These are phyloP conservation scores for Meira nashicola DNA, from an alignment of 1,284 basidiomycete genomes.

Conservation along the genomic window DNA sequence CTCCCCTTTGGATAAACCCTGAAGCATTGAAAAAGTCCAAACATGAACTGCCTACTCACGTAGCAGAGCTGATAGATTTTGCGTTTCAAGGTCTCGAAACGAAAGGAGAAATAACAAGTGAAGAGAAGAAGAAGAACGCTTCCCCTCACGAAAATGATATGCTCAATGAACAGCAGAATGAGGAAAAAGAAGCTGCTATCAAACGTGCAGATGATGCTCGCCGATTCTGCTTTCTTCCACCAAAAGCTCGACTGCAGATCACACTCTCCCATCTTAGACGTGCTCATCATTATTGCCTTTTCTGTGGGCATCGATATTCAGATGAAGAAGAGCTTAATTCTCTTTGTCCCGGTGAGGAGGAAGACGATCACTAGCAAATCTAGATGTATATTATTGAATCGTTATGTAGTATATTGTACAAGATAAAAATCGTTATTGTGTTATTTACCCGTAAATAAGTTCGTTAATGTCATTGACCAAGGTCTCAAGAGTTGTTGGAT, in stretches of 20 bases:
- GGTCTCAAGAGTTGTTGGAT: neutral
- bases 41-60: conserved; percentile 8
- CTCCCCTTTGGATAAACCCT: conserved; percentile 18
- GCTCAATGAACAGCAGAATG: neutral
- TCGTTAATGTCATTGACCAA: neutral
- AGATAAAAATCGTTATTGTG: too few relatives aligned
- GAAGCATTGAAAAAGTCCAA: neutral
- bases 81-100: conserved; percentile 5
- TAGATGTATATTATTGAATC: neutral
- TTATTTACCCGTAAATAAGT: neutral
- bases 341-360: conserved; percentile 18
- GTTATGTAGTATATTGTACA: too few relatives aligned
- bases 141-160: conserved; percentile 6
- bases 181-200: neutral
- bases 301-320: conserved; percentile 16
- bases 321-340: conserved; percentile 12
- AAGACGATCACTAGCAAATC: conserved; percentile 17
- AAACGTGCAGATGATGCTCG: conserved; percentile 5
- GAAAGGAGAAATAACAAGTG: neutral
- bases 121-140: neutral
- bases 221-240: conserved; percentile 11
- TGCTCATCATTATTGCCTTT: conserved; percentile 21
- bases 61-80: conserved; percentile 6
- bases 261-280: conserved; percentile 15
- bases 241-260: conserved; percentile 10